phyloP scores from a whole-genome alignment of 2,329 filamentous ascomycete species.

The Zymoseptoria ardabiliae region DNA sequence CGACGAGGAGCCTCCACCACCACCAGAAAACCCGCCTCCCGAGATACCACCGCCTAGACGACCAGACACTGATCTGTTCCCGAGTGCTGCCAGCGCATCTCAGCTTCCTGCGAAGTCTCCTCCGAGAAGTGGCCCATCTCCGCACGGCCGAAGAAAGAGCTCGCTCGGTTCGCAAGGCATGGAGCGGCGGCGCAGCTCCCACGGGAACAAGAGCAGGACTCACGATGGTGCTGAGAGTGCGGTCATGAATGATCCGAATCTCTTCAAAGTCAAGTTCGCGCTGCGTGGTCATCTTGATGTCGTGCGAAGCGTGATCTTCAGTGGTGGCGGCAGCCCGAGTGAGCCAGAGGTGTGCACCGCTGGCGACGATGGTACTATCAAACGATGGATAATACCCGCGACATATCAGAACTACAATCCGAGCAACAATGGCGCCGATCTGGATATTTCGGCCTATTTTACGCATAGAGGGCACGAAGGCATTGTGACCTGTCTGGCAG shows the following conservation, averaged over 20 bases:
- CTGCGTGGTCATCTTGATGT: slow-evolving; percentile 89
- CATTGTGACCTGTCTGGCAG: slow-evolving; percentile 75
- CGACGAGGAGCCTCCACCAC: slow-evolving; percentile 61
- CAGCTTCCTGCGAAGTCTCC: slow-evolving; percentile 75
- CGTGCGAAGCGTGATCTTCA: slow-evolving; percentile 91
- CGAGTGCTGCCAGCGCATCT: slow-evolving; percentile 53
- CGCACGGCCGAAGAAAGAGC: slow-evolving; percentile 66
- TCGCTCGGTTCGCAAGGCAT: slow-evolving; percentile 50
- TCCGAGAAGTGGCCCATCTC: slow-evolving; percentile 54
- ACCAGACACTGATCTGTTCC: slow-evolving; percentile 83
- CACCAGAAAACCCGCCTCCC: slow-evolving; percentile 34
- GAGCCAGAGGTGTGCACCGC: slow-evolving; percentile 96
- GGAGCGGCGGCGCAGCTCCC: slow-evolving; percentile 54
- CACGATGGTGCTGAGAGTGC: slow-evolving; percentile 37
- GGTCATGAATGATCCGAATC: slow-evolving; percentile 59
- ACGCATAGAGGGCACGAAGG: slow-evolving; percentile 93
- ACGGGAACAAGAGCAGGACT: slow-evolving; percentile 46
- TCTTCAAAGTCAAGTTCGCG: slow-evolving; percentile 88
- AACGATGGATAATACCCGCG: slow-evolving; percentile 88
- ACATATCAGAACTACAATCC: slow-evolving; percentile 53
- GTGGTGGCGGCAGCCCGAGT: slow-evolving; percentile 85
- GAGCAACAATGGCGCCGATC: slow-evolving; percentile 55
- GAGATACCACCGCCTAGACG: slow-evolving; percentile 51
- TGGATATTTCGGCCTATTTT: slow-evolving; percentile 89
- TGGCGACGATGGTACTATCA: slow-evolving; percentile 91